Evolutionary conservation across 1,284 basidiomycete species (phyloP).

Genomic region (Cutaneotrichosporon cyanovorans): DNA sequence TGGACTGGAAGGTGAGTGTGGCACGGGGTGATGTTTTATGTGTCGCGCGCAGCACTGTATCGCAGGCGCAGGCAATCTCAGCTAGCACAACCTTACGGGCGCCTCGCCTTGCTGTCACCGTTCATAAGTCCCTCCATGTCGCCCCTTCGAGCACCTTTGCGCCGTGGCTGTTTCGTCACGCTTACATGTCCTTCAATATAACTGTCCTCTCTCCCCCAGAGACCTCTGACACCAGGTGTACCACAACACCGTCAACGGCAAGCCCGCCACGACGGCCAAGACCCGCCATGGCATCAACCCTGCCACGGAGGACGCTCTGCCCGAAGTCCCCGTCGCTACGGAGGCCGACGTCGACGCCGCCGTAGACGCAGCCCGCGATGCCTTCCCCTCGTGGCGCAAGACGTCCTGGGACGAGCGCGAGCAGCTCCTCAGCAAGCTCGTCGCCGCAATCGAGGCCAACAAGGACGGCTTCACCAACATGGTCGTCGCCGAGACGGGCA

Average conservation of each 20-base stretch:
- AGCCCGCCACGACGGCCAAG: conserved; percentile 64
- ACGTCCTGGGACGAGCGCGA: conserved; percentile 52
- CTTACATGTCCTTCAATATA: too few relatives aligned
- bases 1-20: too few relatives aligned
- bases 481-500: conserved; percentile 68
- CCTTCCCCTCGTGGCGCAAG: conserved; percentile 71
- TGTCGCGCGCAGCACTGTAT: too few relatives aligned
- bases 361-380: conserved; percentile 66
- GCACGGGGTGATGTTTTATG: too few relatives aligned
- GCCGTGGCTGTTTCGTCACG: too few relatives aligned
- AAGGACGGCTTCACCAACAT: conserved; percentile 34
- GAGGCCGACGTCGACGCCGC: conserved; percentile 70
- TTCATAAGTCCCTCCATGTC: too few relatives aligned
- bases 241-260: conserved; percentile 69
- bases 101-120: too few relatives aligned
- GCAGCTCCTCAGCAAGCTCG: conserved; percentile 25
- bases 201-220: too few relatives aligned
- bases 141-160: too few relatives aligned
- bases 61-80: too few relatives aligned
- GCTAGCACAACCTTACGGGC: too few relatives aligned
- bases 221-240: too few relatives aligned
- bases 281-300: conserved; percentile 77
- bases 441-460: conserved; percentile 25
- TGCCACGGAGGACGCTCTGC: conserved; percentile 68
- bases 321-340: conserved; percentile 77